Base-by-base conservation (phyloP, 2,329 filamentous ascomycete genomes). In the Plenodomus tracheiphilus region DNA sequence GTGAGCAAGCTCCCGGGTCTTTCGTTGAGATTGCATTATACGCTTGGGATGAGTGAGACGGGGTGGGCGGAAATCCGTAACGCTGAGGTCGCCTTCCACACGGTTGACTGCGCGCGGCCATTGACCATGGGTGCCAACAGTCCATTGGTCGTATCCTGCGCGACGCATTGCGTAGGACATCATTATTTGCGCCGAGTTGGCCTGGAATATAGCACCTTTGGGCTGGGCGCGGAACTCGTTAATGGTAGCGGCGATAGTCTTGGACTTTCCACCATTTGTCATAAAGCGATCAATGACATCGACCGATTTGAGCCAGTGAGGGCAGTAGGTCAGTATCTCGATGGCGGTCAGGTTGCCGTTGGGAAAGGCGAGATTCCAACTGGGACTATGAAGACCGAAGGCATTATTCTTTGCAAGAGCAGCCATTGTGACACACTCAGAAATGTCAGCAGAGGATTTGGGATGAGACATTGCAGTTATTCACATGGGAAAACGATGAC, bases 221-320 rank as follows among this genome's bases (percentile, higher is more conserved):
- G 47, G 54, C 16, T 54, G 40, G 9, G 40, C 11, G 9, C 61
- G 57, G 17, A 51, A 47, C 11, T 51, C 44, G 21, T 59, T 56
- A 37, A 65, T 51, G 20, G 65, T 58, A 2, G 43, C 51, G 6
- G 53, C 49, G 13, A 57, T 42, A 28, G 43, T 37, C 9, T 13
- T 32, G 1, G 59, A 39, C 16, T 43, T 60, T 8, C 42, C 55
- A 28, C 65, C 61, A 34, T 64, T 61, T 25, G 43, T 35, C 17
- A 61, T 21, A 25, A 70, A 47, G 4, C 67, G 56, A 17, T 63
- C 51, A 19, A 64, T 49, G 0, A 69, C 59, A 39, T 67, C 61
- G 18, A 54, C 32, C 1, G 54, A 62, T 40, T 65, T 63, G 28
- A 68, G 51, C 53, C 57, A 64, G 5, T 62, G 51, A 1, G 67